Conservation (phyloP, 805 yeast genomes). For the Wickerhamomyces canadensis region DNA sequence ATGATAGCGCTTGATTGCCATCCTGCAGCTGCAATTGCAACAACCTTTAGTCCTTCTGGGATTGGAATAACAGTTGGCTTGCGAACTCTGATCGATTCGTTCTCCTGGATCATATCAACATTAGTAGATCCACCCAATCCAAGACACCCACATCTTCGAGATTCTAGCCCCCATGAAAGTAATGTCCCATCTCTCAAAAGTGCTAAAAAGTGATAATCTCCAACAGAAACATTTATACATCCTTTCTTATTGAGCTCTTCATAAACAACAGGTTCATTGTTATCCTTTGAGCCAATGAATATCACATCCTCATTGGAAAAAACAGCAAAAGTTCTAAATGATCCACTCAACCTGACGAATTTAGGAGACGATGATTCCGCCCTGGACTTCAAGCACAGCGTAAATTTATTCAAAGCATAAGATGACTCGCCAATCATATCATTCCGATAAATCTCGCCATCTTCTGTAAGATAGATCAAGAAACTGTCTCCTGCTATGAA, state of each 20-base stretch:
- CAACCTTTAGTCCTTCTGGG: conserved; percentile 28
- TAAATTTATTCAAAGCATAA: conserved; percentile 26
- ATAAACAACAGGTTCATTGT: conserved; percentile 29
- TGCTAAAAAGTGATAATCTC: conserved; percentile 69
- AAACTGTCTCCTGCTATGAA: conserved; percentile 49
- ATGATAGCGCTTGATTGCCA: conserved; percentile 75
- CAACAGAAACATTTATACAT: conserved; percentile 54
- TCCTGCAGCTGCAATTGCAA: conserved; percentile 68
- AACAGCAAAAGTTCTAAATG: conserved; percentile 47
- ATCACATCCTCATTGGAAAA: conserved; percentile 43
- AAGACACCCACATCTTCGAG: conserved; percentile 59
- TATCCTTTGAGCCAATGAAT: conserved; percentile 12
- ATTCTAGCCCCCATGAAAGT: conserved; percentile 65
- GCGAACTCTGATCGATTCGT: conserved; percentile 26
- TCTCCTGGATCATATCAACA: conserved; percentile 11
- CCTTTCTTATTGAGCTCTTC: conserved; percentile 40
- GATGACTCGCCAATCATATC: conserved; percentile 18
- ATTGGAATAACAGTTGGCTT: conserved; percentile 37
- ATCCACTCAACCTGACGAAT: conserved; percentile 49
- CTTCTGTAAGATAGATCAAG: conserved; percentile 42
- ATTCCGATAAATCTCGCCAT: conserved; percentile 30
- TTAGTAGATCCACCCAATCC: conserved; percentile 44
- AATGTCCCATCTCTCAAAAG: conserved; percentile 52
- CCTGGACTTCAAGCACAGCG: conserved; percentile 25
- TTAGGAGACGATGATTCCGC: conserved; percentile 22